Conservation (phyloP, 2,329 filamentous ascomycete species). For the Fusarium sororula region DNA sequence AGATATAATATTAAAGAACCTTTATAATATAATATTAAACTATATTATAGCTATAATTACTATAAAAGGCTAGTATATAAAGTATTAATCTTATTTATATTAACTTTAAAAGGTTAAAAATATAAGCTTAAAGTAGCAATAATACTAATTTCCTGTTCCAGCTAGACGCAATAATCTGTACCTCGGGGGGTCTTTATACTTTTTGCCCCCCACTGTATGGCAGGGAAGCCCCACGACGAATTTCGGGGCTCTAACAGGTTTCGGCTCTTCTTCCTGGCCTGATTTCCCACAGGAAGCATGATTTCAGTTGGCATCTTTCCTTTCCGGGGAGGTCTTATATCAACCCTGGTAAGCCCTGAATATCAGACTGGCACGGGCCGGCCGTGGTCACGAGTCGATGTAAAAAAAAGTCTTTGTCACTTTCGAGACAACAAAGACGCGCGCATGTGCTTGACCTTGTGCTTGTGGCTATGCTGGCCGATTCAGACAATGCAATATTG, state of each 20-base stretch:
- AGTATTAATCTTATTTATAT: no score
- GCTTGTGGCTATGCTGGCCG: conserved; percentile 19
- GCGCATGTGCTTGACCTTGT: conserved; percentile 22
- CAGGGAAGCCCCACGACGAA: conserved; percentile 30
- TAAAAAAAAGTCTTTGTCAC: background rate
- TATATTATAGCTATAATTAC: no score
- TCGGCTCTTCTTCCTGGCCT: conserved; percentile 35
- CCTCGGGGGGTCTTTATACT: no score
- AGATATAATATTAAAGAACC: no score
- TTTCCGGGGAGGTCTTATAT: conserved; percentile 32
- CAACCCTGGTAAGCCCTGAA: conserved; percentile 14
- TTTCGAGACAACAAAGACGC: conserved; percentile 10
- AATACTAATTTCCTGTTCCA: no score
- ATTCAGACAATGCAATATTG: conserved; percentile 7
- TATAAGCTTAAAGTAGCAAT: no score
- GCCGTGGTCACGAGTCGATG: conserved; percentile 27
- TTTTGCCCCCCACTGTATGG: no score
- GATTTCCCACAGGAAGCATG: conserved; percentile 16
- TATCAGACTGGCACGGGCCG: conserved; percentile 29
- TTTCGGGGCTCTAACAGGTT: conserved; percentile 37
- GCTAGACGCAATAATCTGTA: no score
- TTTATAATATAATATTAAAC: no score
- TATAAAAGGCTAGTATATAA: no score
- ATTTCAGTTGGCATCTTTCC: conserved; percentile 29
- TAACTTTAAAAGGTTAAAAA: no score